Evolutionary conservation across 108 stramenopile species (phyloP).

Genomic region (Pseudonitzschia multiseries): DNA sequence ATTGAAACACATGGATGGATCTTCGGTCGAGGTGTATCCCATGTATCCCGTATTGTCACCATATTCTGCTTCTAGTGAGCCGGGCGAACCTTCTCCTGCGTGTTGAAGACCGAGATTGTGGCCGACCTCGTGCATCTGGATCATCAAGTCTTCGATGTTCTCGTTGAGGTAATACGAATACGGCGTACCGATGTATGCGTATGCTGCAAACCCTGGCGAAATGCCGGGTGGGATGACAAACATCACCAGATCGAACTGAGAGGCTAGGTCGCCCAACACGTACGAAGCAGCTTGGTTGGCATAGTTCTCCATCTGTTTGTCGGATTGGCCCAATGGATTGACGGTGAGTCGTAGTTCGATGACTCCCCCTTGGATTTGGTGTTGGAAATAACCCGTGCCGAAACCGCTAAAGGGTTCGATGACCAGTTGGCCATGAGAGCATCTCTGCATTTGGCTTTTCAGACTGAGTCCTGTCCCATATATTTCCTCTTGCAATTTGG

Average conservation of each 20-base stretch:
- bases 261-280: neutral
- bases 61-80: constrained; percentile 1
- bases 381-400: neutral
- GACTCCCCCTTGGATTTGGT: neutral
- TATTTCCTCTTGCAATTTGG: neutral
- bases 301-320: constrained; percentile 11
- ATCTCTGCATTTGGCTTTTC: neutral
- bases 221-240: constrained; percentile 12
- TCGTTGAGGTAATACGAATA: constrained; percentile 2
- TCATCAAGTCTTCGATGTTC: neutral
- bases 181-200: constrained; percentile 6
- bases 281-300: constrained; percentile 1
- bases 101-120: constrained; percentile 21
- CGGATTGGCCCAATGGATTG: neutral
- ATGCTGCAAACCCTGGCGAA: constrained; percentile 1
- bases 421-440: constrained; percentile 1
- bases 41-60: constrained; percentile 16
- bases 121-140: constrained; percentile 18
- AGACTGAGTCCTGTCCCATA: neutral
- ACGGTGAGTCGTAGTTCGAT: neutral
- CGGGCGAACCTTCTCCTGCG: neutral
- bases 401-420: neutral
- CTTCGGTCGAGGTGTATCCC: constrained; percentile 6
- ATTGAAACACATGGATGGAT: constrained; percentile 22
- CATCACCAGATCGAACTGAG: constrained; percentile 4